Conservation (phyloP, 2,329 filamentous ascomycete species). For the Exophiala dermatitidis region DNA sequence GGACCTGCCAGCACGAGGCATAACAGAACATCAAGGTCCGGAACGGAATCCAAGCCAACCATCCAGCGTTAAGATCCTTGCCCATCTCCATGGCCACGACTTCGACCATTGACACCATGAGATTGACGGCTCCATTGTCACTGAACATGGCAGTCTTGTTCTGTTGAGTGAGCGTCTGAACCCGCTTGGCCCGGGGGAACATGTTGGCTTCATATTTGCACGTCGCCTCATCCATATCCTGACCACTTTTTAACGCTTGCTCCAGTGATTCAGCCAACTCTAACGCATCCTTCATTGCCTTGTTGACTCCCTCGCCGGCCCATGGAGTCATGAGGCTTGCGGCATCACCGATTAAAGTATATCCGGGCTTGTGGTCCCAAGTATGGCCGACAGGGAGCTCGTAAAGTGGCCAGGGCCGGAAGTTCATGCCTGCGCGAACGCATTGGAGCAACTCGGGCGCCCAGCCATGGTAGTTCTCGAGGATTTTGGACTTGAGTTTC, state of each 20-base stretch:
- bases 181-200: constrained; percentile 25
- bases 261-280: constrained; percentile 25
- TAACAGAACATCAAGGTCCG: constrained; percentile 8
- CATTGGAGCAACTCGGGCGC: too few relatives aligned
- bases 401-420: too few relatives aligned
- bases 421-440: too few relatives aligned
- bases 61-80: constrained; percentile 14
- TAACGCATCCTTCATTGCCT: constrained; percentile 20
- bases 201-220: constrained; percentile 27
- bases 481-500: too few relatives aligned
- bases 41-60: constrained; percentile 15
- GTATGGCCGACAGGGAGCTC: constrained; percentile 43
- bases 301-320: constrained; percentile 22
- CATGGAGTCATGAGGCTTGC: constrained; percentile 23
- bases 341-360: constrained; percentile 47
- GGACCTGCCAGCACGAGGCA: neutral
- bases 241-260: constrained; percentile 10
- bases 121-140: constrained; percentile 13
- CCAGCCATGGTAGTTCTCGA: too few relatives aligned
- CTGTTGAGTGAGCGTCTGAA: constrained; percentile 23
- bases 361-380: constrained; percentile 44
- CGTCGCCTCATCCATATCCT: constrained; percentile 24
- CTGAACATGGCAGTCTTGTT: constrained; percentile 28
- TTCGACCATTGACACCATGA: constrained; percentile 15
- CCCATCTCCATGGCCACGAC: constrained; percentile 13